A percentile compares a stretch with the other conserved stretches of the same genome.
Conservation (phyloP, 768 basidiomycete genomes). For the Pulveroboletus sp. region DNA sequence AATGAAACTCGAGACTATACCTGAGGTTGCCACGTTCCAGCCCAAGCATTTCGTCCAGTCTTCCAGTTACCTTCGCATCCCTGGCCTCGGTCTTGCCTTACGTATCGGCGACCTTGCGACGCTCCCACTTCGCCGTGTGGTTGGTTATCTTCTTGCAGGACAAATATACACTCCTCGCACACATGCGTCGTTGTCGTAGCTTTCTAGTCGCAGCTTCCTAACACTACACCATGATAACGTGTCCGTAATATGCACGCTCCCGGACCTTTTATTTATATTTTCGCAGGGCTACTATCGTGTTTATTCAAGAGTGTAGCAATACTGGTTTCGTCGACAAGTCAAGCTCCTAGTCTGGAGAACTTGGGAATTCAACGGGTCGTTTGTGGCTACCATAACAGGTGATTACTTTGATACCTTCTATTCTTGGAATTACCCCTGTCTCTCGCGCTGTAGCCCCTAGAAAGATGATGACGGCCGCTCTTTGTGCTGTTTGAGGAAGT, state of each 20-base stretch:
- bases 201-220: background rate
- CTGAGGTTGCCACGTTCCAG: slow-evolving; percentile 31
- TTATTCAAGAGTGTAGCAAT: slow-evolving; percentile 15
- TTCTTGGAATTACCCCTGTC: slow-evolving; percentile 18
- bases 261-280: slow-evolving; percentile 9
- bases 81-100: slow-evolving; percentile 26
- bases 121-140: slow-evolving; percentile 24
- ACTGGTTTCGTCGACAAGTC: background rate
- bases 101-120: slow-evolving; percentile 30
- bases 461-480: slow-evolving; percentile 5
- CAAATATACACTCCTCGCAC: slow-evolving; percentile 21
- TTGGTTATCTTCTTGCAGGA: slow-evolving; percentile 22
- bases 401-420: slow-evolving; percentile 27
- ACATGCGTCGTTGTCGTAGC: slow-evolving; percentile 13
- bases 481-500: slow-evolving; percentile 26
- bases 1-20: slow-evolving; percentile 37
- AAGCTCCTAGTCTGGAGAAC: background rate
- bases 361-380: background rate
- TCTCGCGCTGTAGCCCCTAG: background rate
- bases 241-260: slow-evolving; percentile 8
- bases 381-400: slow-evolving; percentile 26
- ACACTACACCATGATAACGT: background rate
- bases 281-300: slow-evolving; percentile 4
- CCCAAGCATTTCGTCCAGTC: slow-evolving; percentile 12
- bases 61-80: slow-evolving; percentile 19